Conservation (phyloP, 208 protist species). For the Trypanosoma theileri region DNA sequence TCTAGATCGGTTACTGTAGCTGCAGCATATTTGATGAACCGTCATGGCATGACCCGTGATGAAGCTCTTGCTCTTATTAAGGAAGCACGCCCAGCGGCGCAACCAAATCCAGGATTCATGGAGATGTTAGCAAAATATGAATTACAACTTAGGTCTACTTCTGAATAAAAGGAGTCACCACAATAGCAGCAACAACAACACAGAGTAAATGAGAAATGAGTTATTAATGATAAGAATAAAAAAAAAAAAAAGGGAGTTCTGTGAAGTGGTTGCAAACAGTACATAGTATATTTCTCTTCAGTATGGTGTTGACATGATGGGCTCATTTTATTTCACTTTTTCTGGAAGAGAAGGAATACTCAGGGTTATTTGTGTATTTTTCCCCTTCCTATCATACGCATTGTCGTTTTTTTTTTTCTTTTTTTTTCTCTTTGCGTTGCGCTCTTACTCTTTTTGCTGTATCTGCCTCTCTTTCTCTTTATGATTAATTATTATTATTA, state of each 20-base stretch:
- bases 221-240: background rate
- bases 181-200: conserved; percentile 9
- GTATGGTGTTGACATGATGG: too few species aligned
- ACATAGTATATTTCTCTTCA: too few species aligned
- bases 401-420: conserved; percentile 18
- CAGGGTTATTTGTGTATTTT: conserved; percentile 12
- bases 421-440: conserved; percentile 11
- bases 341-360: background rate
- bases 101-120: conserved; percentile 86
- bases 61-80: conserved; percentile 66
- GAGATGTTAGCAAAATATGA: conserved; percentile 42
- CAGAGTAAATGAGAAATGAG: too few species aligned
- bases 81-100: conserved; percentile 60
- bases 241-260: background rate
- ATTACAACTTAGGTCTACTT: conserved; percentile 17
- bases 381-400: conserved; percentile 19
- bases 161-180: too few species aligned
- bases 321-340: conserved; percentile 15
- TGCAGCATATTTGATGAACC: conserved; percentile 85
- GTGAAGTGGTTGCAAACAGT: too few species aligned
- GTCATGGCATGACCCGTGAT: conserved; percentile 54
- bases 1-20: conserved; percentile 84
- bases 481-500: conserved; percentile 6
- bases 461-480: background rate
- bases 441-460: conserved; percentile 3